Conservation (phyloP, 805 yeast species). For the Millerozyma acaciae region DNA sequence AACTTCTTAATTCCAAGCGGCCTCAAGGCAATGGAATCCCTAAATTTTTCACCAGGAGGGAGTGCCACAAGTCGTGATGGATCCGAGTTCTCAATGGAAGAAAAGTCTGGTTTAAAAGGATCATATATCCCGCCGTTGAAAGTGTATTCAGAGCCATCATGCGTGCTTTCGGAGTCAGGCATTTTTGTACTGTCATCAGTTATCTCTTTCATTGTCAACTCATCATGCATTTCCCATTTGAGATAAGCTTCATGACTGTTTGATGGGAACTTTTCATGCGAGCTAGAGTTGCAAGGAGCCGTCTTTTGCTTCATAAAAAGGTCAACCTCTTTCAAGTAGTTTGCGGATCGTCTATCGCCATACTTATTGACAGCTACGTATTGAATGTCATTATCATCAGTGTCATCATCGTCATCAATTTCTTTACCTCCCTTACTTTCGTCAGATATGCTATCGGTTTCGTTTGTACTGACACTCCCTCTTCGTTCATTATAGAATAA, state of each 20-base stretch:
- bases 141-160: not conserved
- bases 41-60: constrained; percentile 35
- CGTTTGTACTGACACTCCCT: constrained; percentile 15
- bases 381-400: constrained; percentile 7
- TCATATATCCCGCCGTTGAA: constrained; percentile 12
- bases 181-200: constrained; percentile 1
- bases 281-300: not conserved
- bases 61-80: constrained; percentile 15
- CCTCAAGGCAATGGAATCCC: constrained; percentile 26
- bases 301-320: not conserved
- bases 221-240: constrained; percentile 29
- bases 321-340: constrained; percentile 7
- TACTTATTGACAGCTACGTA: constrained; percentile 10
- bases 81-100: constrained; percentile 11
- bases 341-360: constrained; percentile 12
- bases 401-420: constrained; percentile 1
- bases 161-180: not conserved
- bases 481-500: constrained; percentile 17
- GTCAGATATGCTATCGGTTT: constrained; percentile 4
- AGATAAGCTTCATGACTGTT: constrained; percentile 26
- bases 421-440: constrained; percentile 4
- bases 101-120: constrained; percentile 10
- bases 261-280: constrained; percentile 13
- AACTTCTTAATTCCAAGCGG: constrained; percentile 20
- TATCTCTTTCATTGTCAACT: constrained; percentile 9